Percentiles rank a stretch among this genome's conserved stretches.
Evolutionary conservation across 305 asterid genomes (phyloP).

Genomic region (Salvia sclarea): DNA sequence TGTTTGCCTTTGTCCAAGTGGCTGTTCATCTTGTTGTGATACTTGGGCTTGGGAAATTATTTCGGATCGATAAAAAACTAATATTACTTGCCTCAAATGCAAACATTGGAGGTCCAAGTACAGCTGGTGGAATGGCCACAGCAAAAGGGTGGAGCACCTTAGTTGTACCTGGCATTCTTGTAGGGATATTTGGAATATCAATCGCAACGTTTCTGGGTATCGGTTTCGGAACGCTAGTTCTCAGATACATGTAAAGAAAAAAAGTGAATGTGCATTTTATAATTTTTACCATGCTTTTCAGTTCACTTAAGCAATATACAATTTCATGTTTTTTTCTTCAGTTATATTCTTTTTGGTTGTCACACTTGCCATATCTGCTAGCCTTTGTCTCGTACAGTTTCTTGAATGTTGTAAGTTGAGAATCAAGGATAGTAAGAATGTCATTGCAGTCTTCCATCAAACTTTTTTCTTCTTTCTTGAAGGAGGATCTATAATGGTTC

Average conservation of each 20-base stretch:
- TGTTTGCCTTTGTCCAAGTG: slow-evolving; percentile 74
- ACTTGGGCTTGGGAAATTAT: slow-evolving; percentile 61
- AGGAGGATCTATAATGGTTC: too few species aligned
- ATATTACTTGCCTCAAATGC: slow-evolving; percentile 83
- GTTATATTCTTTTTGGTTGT: too few species aligned
- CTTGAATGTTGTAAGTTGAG: background rate
- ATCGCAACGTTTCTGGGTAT: slow-evolving; percentile 77
- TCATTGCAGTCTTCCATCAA: background rate
- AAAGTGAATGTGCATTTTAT: slow-evolving; percentile 2
- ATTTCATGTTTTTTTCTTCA: background rate
- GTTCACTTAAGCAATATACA: slow-evolving; percentile 12
- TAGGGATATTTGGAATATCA: slow-evolving; percentile 75
- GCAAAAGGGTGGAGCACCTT: slow-evolving; percentile 77
- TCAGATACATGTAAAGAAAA: slow-evolving; percentile 45
- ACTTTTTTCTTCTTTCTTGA: background rate
- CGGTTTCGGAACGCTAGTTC: slow-evolving; percentile 61
- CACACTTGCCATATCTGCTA: slow-evolving; percentile 3
- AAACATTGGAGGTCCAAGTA: slow-evolving; percentile 86
- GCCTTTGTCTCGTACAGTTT: slow-evolving; percentile 6
- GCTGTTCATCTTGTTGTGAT: slow-evolving; percentile 65
- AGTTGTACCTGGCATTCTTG: slow-evolving; percentile 75
- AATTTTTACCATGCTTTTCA: background rate
- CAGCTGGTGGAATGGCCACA: slow-evolving; percentile 86
- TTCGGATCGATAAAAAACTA: slow-evolving; percentile 50
- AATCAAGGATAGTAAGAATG: too few species aligned